phyloP scores from a whole-genome alignment of 1,139 yeast species.

The Ashbya aceris region DNA sequence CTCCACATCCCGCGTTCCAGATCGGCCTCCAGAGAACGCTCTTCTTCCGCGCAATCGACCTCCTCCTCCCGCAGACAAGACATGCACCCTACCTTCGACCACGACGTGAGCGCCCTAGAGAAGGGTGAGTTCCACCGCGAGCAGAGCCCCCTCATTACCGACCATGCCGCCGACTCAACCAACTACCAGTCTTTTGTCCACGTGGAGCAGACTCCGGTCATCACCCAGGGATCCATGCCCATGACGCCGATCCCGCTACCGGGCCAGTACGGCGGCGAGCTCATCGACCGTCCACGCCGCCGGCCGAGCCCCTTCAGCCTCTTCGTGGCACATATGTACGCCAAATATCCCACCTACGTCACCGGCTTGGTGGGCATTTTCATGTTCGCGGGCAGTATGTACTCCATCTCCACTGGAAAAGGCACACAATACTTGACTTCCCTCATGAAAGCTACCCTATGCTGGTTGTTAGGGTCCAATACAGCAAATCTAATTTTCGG shows the following conservation, averaged over 20 bases:
- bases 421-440: conserved; percentile 9
- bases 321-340: conserved; percentile 4
- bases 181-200: conserved; percentile 4
- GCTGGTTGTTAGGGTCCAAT: conserved; percentile 10
- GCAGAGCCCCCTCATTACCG: conserved; percentile 2
- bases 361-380: conserved; percentile 4
- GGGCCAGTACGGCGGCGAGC: background rate
- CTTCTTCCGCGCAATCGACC: background rate
- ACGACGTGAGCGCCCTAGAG: conserved; percentile 2
- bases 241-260: conserved; percentile 4
- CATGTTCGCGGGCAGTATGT: conserved; percentile 6
- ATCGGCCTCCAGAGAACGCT: background rate
- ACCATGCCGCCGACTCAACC: conserved; percentile 3
- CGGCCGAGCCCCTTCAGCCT: conserved; percentile 1
- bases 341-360: conserved; percentile 5
- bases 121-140: conserved; percentile 3
- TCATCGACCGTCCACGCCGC: background rate
- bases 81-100: conserved; percentile 2
- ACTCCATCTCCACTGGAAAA: conserved; percentile 9
- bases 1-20: conserved; percentile 1
- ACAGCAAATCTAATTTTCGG: conserved; percentile 9
- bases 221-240: conserved; percentile 4
- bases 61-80: background rate
- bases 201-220: conserved; percentile 1
- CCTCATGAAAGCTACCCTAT: conserved; percentile 8